These are phyloP conservation scores for Lyophyllum atratum DNA, from an alignment of 768 basidiomycete genomes.

Conservation along the genomic window DNA sequence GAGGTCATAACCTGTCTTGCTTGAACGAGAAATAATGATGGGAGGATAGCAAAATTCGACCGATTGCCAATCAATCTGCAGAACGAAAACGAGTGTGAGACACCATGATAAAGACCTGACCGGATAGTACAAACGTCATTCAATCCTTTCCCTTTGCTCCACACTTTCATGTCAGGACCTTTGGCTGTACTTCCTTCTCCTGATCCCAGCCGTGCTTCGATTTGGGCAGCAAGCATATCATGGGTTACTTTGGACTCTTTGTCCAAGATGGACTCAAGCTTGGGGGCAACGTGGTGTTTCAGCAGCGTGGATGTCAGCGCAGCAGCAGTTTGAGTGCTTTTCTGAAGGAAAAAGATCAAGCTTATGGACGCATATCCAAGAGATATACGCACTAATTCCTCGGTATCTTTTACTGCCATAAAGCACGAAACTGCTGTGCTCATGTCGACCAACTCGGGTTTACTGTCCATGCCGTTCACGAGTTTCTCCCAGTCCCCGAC, in stretches of 20 bases:
- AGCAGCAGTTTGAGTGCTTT: constrained; percentile 73
- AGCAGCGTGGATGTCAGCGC: constrained; percentile 84
- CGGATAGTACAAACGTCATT: constrained; percentile 59
- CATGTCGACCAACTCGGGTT: constrained; percentile 82
- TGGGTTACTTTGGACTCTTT: constrained; percentile 90
- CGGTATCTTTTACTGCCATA: constrained; percentile 88
- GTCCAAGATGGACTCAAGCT: constrained; percentile 89
- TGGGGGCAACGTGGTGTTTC: constrained; percentile 81
- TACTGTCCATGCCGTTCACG: constrained; percentile 51
- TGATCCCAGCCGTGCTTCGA: constrained; percentile 87
- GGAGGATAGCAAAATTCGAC: constrained; percentile 95
- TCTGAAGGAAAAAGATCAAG: constrained; percentile 45
- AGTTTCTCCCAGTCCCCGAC: constrained; percentile 83
- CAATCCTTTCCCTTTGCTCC: constrained; percentile 77
- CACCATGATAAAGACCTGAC: not conserved
- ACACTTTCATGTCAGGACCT: constrained; percentile 90
- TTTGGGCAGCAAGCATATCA: constrained; percentile 79
- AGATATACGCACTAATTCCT: constrained; percentile 74
- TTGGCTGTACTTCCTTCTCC: constrained; percentile 77
- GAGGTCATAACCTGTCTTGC: constrained; percentile 83
- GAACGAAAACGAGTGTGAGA: constrained; percentile 5
- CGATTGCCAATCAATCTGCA: constrained; percentile 83
- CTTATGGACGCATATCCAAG: not conserved
- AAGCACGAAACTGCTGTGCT: constrained; percentile 71
- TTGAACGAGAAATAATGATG: constrained; percentile 92